phyloP scores from a whole-genome alignment of 2,329 filamentous ascomycete genomes.

The Juglanconis oblonga region DNA sequence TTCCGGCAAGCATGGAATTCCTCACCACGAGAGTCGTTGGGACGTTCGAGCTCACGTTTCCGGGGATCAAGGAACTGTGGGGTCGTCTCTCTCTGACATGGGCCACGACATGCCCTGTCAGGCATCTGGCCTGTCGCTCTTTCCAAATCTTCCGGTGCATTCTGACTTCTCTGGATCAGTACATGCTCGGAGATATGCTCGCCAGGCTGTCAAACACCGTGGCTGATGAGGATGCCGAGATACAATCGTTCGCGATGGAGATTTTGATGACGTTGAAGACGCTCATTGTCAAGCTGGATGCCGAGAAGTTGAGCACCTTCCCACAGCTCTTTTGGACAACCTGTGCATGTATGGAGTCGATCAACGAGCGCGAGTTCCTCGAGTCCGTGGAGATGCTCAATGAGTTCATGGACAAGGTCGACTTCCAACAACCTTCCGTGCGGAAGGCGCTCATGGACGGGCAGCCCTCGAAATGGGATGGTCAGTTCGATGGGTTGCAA shows the following conservation, averaged over 20 bases:
- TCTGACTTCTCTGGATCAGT: constrained; percentile 81
- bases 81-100: constrained; percentile 85
- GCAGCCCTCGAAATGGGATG: constrained; percentile 84
- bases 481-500: constrained; percentile 81
- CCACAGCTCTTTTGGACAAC: constrained; percentile 98
- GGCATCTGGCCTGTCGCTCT: constrained; percentile 91
- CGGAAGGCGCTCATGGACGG: constrained; percentile 71
- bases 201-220: constrained; percentile 94
- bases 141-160: constrained; percentile 98
- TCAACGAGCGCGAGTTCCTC: constrained; percentile 92
- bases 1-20: constrained; percentile 83
- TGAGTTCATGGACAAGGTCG: constrained; percentile 77
- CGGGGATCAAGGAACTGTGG: constrained; percentile 87
- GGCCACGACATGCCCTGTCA: constrained; percentile 94
- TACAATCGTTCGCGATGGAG: constrained; percentile 96
- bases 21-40: constrained; percentile 79
- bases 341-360: constrained; percentile 92
- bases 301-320: constrained; percentile 78
- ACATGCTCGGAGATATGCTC: constrained; percentile 96
- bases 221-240: constrained; percentile 89
- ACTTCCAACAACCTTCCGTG: constrained; percentile 69
- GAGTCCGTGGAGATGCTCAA: constrained; percentile 91
- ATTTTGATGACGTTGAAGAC: constrained; percentile 92
- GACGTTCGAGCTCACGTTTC: constrained; percentile 81
- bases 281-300: constrained; percentile 80